These are phyloP conservation scores for Exophiala dermatitidis DNA, from an alignment of 2,329 filamentous ascomycete species.

Conservation along the genomic window DNA sequence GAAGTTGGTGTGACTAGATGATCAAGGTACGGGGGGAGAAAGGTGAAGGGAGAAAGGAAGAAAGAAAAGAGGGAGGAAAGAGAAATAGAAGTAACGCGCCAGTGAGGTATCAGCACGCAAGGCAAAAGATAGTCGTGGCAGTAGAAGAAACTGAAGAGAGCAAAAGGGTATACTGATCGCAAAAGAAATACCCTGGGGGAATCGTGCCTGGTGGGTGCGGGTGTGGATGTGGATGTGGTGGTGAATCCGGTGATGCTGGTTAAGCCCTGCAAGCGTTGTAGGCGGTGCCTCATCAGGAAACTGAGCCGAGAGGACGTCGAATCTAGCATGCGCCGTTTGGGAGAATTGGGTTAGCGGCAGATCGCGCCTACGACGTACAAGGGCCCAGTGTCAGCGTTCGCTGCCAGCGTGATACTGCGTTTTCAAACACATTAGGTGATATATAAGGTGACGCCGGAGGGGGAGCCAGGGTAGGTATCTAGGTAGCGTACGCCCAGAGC, in stretches of 20 bases:
- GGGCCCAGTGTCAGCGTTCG: not conserved
- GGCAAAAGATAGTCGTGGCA: not conserved
- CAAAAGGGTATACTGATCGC: not conserved
- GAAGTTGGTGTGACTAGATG: not conserved
- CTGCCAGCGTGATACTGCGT: too few relatives aligned
- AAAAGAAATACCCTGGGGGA: not conserved
- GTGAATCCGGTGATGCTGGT: not conserved
- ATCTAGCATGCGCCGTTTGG: not conserved
- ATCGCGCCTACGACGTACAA: not conserved
- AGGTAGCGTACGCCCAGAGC: too few relatives aligned
- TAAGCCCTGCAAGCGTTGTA: not conserved
- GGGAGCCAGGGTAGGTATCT: too few relatives aligned
- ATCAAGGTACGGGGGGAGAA: not conserved
- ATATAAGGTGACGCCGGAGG: too few relatives aligned
- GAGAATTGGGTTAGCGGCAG: not conserved
- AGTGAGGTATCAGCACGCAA: not conserved
- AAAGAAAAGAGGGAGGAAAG: not conserved
- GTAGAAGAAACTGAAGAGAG: not conserved
- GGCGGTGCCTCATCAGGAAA: conserved; percentile 9
- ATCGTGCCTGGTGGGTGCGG: not conserved
- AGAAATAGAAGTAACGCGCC: not conserved
- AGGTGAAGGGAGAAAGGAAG: not conserved
- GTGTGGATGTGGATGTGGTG: not conserved
- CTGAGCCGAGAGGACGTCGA: conserved; percentile 3
- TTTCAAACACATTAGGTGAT: too few relatives aligned